A percentile compares a stretch with the other conserved stretches of the same genome.
phyloP scores from a whole-genome alignment of 1,139 yeast genomes.

The Suhomyces coccinellae region DNA sequence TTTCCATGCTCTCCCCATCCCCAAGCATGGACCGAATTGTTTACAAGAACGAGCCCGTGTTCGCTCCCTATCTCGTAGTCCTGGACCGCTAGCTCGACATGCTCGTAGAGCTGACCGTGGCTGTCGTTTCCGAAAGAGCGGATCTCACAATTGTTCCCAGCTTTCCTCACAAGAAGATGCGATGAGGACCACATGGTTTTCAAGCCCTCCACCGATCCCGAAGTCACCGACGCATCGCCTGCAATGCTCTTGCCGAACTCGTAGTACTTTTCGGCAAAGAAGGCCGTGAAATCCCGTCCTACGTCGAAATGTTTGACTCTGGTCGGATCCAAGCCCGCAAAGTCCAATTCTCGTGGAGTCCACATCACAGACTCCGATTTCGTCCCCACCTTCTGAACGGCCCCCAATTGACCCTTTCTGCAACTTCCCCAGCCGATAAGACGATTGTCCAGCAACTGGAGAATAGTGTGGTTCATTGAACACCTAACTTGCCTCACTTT shows the following conservation, averaged over 20 bases:
- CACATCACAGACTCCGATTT: constrained; percentile 24
- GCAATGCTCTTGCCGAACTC: constrained; percentile 10
- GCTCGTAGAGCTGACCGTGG: constrained; percentile 63
- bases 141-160: constrained; percentile 17
- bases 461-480: constrained; percentile 59
- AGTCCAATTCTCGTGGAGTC: constrained; percentile 29
- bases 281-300: constrained; percentile 50
- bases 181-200: constrained; percentile 87
- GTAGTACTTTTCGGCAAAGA: constrained; percentile 12
- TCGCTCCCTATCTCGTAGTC: constrained; percentile 72
- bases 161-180: constrained; percentile 30
- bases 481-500: constrained; percentile 34
- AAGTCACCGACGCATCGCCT: background rate
- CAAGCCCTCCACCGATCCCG: constrained; percentile 19
- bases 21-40: constrained; percentile 62
- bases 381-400: constrained; percentile 9
- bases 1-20: constrained; percentile 99
- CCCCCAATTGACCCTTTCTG: constrained; percentile 70
- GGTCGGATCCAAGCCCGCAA: constrained; percentile 11
- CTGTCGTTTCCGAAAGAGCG: constrained; percentile 70
- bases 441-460: constrained; percentile 39
- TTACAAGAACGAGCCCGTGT: constrained; percentile 60
- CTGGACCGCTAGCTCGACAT: constrained; percentile 10
- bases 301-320: constrained; percentile 23
- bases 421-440: constrained; percentile 84